Conservation (phyloP, 2,329 filamentous ascomycete genomes). For the Rugonectria rugulosa region DNA sequence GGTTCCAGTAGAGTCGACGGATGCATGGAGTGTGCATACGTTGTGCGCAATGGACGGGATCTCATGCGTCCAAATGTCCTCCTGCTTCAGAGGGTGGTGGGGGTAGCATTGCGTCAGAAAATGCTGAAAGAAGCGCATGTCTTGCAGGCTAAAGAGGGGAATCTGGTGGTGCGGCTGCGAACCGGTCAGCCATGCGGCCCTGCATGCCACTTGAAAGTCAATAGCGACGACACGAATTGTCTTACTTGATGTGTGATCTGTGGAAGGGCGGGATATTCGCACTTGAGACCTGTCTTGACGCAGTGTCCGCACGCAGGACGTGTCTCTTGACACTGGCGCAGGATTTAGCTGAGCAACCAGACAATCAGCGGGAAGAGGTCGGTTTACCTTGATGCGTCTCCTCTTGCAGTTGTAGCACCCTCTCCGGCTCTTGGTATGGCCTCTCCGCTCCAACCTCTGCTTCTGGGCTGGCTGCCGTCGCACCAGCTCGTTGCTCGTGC, state of each 20-base stretch:
- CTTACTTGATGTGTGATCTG: slow-evolving; percentile 60
- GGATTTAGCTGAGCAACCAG: slow-evolving; percentile 21
- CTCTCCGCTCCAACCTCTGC: slow-evolving; percentile 60
- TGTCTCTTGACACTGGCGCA: slow-evolving; percentile 68
- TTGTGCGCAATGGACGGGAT: slow-evolving; percentile 73
- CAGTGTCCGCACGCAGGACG: slow-evolving; percentile 70
- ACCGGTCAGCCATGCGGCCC: slow-evolving; percentile 1
- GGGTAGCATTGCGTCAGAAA: slow-evolving; percentile 69
- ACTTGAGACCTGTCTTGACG: slow-evolving; percentile 66
- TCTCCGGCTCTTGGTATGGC: slow-evolving; percentile 70
- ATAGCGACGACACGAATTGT: neutral
- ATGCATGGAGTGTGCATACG: slow-evolving; percentile 49
- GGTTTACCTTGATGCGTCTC: slow-evolving; percentile 66
- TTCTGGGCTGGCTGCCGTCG: slow-evolving; percentile 29
- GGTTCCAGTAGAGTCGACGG: neutral
- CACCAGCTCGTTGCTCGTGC: slow-evolving; percentile 19
- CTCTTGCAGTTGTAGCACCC: slow-evolving; percentile 75
- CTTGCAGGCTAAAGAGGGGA: slow-evolving; percentile 66
- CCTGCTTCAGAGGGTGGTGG: slow-evolving; percentile 69
- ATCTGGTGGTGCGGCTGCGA: slow-evolving; percentile 62
- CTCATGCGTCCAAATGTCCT: slow-evolving; percentile 71
- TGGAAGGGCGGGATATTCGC: slow-evolving; percentile 65
- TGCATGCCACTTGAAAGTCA: neutral
- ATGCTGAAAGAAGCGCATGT: slow-evolving; percentile 75
- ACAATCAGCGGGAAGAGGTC: neutral